Evolutionary conservation across 768 basidiomycete genomes (phyloP).

Genomic region (Phylloporus sp.): DNA sequence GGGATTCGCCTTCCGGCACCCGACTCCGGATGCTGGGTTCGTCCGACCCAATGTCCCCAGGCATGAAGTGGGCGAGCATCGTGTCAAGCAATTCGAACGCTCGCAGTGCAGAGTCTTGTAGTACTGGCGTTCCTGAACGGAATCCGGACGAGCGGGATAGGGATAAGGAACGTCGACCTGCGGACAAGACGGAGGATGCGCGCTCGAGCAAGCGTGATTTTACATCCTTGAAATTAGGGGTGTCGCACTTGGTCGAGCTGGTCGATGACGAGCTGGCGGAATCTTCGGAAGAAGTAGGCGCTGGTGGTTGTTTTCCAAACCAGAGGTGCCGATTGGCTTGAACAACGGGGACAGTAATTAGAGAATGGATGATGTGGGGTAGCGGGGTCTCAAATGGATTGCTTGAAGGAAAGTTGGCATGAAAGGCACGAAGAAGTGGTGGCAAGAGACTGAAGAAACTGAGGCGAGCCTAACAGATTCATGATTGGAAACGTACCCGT

Average conservation of each 20-base stretch:
- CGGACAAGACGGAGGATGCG: slow-evolving; percentile 26
- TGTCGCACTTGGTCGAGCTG: slow-evolving; percentile 10
- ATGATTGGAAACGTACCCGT: slow-evolving; percentile 46
- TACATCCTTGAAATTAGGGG: slow-evolving; percentile 17
- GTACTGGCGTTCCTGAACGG: slow-evolving; percentile 24
- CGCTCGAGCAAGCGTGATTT: slow-evolving; percentile 23
- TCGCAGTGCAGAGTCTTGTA: slow-evolving; percentile 52
- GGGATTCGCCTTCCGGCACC: slow-evolving; percentile 38
- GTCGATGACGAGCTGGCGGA: slow-evolving; percentile 34
- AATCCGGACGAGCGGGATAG: slow-evolving; percentile 45
- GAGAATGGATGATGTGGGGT: slow-evolving; percentile 74
- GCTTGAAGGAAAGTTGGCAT: slow-evolving; percentile 54
- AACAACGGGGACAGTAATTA: slow-evolving; percentile 73
- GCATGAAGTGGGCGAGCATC: slow-evolving; percentile 58
- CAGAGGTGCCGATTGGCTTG: slow-evolving; percentile 53
- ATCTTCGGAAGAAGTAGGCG: slow-evolving; percentile 30
- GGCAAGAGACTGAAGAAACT: slow-evolving; percentile 47
- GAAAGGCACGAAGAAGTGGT: slow-evolving; percentile 66
- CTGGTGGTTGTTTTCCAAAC: slow-evolving; percentile 47
- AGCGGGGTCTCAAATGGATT: slow-evolving; percentile 68
- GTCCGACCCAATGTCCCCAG: slow-evolving; percentile 59
- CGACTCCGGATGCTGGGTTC: slow-evolving; percentile 52
- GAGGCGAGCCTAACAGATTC: background rate
- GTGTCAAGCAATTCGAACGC: slow-evolving; percentile 65
- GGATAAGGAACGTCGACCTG: slow-evolving; percentile 30